Base-by-base conservation (phyloP, 1,284 basidiomycete genomes). In the Apiotrichum gracile region DNA sequence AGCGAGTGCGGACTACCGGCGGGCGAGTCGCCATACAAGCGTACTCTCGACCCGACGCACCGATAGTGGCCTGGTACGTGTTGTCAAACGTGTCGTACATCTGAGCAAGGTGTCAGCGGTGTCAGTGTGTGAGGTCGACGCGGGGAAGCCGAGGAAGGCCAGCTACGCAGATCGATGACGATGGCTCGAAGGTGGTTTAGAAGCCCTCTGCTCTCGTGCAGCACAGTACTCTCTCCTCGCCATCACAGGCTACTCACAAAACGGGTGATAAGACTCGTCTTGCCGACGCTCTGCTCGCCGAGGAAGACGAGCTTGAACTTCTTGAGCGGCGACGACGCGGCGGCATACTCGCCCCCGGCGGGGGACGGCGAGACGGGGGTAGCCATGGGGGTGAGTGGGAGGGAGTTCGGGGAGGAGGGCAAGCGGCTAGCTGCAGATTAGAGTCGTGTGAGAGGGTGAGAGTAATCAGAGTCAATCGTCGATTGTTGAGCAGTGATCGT, bases 41-140 rank as follows among this genome's bases (percentile, higher is more conserved):
- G n/a, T n/a, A n/a, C n/a, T n/a, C n/a, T n/a, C n/a, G n/a, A n/a
- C n/a, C n/a, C n/a, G 3, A 31, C 60, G 14, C 47, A 71, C 71
- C 96, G 72, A 99, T 99, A 14, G 96, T 99, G 14, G 96, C 96
- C 76, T 99, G 96, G 75, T 99, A 99, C 43, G 94, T 98, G 77
- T 96, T 97, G 80, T 99, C 96, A 74, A 99, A 99, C 0, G 96
- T 97, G 77, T 98, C 96, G 76, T 98, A 99, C 94, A 97, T 97
- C 91, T 92, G 67, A n/a, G n/a, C n/a, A n/a, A n/a, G n/a, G n/a
- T n/a, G n/a, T n/a, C n/a, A n/a, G n/a, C 7, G 24, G 27, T 29
- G 27, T 29, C 27, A 13, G 27, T 29, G 27, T 13, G 33, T 14
- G 33, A 14, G 33, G 9, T 34, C 33, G 16, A 16, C 12, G 33